Conservation (phyloP, 2,329 filamentous ascomycete genomes). For the Penicillium sp. region DNA sequence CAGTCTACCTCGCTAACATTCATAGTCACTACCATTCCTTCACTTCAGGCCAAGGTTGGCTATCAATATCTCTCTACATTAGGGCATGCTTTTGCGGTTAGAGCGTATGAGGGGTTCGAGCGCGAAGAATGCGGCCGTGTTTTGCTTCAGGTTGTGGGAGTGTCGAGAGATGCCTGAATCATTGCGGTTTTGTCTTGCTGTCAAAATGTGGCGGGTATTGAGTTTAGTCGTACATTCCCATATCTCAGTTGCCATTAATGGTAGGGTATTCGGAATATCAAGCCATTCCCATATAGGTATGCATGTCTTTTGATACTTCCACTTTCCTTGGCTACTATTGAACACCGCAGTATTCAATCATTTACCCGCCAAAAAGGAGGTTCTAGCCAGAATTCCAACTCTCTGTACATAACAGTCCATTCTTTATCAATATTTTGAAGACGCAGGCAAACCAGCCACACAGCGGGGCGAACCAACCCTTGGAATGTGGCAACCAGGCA, state of each 20-base stretch:
- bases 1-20: conserved; percentile 21
- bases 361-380: neutral
- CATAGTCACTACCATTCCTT: conserved; percentile 65
- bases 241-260: neutral
- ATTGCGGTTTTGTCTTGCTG: neutral
- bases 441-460: neutral
- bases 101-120: neutral
- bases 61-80: neutral
- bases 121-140: neutral
- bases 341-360: neutral
- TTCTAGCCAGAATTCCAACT: neutral
- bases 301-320: neutral
- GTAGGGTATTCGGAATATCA: neutral
- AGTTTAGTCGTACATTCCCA: neutral
- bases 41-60: neutral
- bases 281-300: neutral
- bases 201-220: neutral
- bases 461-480: conserved; percentile 5
- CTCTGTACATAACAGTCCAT: neutral
- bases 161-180: neutral
- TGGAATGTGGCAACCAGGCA: conserved; percentile 1
- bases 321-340: neutral
- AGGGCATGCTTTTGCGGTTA: neutral
- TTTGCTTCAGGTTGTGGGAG: neutral
- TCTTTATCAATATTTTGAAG: conserved; percentile 3